Percentiles rank a stretch among this genome's conserved stretches.
Evolutionary conservation across 2,329 filamentous ascomycete species (phyloP).

Genomic region (Fusarium floridanum): DNA sequence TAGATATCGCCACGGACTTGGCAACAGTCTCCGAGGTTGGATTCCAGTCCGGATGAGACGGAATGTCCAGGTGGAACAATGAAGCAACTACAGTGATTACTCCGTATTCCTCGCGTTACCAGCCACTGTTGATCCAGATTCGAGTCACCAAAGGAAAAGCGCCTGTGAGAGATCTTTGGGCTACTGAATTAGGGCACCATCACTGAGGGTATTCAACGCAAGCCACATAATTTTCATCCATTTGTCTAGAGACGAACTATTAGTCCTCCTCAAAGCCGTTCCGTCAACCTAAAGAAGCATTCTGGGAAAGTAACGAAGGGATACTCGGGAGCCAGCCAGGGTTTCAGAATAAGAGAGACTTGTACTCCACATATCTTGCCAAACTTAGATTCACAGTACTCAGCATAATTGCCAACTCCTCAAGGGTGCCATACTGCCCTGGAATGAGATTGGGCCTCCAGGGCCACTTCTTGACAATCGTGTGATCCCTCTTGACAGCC

Average conservation of each 20-base stretch:
- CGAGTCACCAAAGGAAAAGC: neutral
- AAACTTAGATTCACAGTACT: neutral
- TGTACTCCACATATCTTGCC: slow-evolving; percentile 23
- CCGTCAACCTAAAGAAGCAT: neutral
- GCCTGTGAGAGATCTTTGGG: neutral
- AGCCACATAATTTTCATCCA: neutral
- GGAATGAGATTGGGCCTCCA: slow-evolving; percentile 2
- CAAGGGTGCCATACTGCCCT: neutral
- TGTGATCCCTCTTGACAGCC: slow-evolving; percentile 14
- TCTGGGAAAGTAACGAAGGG: neutral
- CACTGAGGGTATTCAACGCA: neutral
- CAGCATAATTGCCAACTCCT: slow-evolving; percentile 7
- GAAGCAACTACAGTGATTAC: neutral
- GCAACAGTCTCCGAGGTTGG: neutral
- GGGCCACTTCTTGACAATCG: slow-evolving; percentile 23
- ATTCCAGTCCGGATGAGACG: neutral
- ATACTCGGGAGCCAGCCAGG: neutral
- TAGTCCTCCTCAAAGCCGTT: neutral
- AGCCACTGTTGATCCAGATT: neutral
- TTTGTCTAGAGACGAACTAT: neutral
- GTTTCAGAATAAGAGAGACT: neutral
- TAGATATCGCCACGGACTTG: neutral
- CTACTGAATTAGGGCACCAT: neutral
- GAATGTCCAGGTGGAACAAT: neutral
- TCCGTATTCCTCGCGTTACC: neutral